Evolutionary conservation across 768 basidiomycete genomes (phyloP).

Genomic region (Saitozyma sp.): DNA sequence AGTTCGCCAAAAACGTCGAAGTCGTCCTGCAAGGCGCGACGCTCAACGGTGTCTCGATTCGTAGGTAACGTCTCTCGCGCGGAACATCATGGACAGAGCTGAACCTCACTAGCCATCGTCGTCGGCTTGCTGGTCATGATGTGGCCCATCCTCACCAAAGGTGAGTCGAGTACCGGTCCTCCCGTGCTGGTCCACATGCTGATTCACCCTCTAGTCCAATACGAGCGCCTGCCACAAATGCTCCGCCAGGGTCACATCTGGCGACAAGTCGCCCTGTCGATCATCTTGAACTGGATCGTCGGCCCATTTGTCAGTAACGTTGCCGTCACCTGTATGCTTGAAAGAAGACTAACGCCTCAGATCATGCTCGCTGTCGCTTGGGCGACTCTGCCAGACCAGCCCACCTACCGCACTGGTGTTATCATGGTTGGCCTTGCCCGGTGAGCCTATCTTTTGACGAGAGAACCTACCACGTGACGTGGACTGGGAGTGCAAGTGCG

Average conservation of each 20-base stretch:
- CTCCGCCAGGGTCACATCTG: slow-evolving; percentile 62
- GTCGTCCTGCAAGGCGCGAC: slow-evolving; percentile 64
- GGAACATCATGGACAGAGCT: neutral
- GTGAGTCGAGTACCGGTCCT: no score
- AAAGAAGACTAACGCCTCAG: slow-evolving; percentile 7
- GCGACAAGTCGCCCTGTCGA: slow-evolving; percentile 68
- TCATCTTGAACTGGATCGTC: slow-evolving; percentile 75
- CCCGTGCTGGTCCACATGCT: no score
- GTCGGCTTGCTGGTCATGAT: slow-evolving; percentile 83
- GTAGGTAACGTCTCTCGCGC: slow-evolving; percentile 56
- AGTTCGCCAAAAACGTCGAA: slow-evolving; percentile 59
- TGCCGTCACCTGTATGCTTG: neutral
- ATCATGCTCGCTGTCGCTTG: slow-evolving; percentile 80
- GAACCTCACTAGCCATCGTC: slow-evolving; percentile 63
- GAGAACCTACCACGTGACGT: no score
- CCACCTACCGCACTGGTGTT: slow-evolving; percentile 71
- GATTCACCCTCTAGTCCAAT: slow-evolving; percentile 58
- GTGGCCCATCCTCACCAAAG: slow-evolving; percentile 69
- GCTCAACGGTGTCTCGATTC: slow-evolving; percentile 71
- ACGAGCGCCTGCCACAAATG: slow-evolving; percentile 66
- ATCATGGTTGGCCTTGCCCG: slow-evolving; percentile 77
- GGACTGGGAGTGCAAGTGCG: no score
- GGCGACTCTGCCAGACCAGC: slow-evolving; percentile 73
- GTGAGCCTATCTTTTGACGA: slow-evolving; percentile 44
- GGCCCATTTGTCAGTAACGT: slow-evolving; percentile 61